Base-by-base conservation (phyloP, 352 stramenopile species). In the Pythium aristosporum region DNA sequence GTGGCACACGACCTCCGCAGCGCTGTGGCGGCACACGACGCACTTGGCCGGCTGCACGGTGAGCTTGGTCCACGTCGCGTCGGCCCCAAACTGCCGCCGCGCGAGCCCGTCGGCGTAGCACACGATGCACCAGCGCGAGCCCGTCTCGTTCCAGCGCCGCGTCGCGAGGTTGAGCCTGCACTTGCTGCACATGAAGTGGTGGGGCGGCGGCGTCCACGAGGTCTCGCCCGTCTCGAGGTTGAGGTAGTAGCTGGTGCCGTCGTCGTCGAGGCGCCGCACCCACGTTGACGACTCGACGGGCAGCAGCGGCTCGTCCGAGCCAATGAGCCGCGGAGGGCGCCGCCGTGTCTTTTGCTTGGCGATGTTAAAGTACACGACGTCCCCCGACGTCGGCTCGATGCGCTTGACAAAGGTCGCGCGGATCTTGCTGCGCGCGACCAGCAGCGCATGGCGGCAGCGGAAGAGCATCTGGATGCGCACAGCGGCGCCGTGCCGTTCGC, bases 381-480 rank as follows among this genome's bases (percentile, higher is more conserved):
- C 67, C 0, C 80, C 80, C 0, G 77, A 80, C 4, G 47, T 73
- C 0, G 83, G 79, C 37, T 92, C 83, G 21, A 89, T 71, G 13
- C 83, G 77, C 25, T 88, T 87, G 43, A 92, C 63, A 51, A 89
- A 78, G 9, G 54, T 71, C 20, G 72, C 66, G 16, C 80, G 80
- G 20, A 89, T 85, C 13, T 85, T 69, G n/a, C 65, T 73, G 18
- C 81, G 79, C 12, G 67, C 64, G 8, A 72, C n/a, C 11, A 75
- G 44, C 18, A 75, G 61, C 3, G 83, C 83, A 30, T 84, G 75
- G 25, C 71, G 83, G 55, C 71, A 86, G 23, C 63, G 77, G 58
- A 87, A 86, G 48, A 92, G 69, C 61, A 79, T 77, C 55, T 92
- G 83, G 54, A 92, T 89, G 21, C 71, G 71, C n/a, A 72, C 68